Percentiles rank a stretch among this genome's conserved stretches.
Evolutionary conservation across 78 protist genomes (phyloP).

Genomic region (Chrysochromulina parva): DNA sequence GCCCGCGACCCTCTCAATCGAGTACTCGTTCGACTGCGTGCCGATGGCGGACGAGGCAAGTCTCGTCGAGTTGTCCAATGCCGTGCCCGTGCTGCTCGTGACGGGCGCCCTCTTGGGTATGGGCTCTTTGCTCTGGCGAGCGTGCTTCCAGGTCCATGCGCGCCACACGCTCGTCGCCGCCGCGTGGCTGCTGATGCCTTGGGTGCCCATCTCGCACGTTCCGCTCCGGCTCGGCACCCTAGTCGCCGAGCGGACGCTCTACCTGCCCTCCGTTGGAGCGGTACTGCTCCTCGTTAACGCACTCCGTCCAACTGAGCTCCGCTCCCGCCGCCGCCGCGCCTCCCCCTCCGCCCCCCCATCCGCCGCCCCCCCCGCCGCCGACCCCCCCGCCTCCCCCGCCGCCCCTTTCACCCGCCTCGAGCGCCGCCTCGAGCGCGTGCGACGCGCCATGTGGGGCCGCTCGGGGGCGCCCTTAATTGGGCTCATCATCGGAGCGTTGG

Average conservation of each 20-base stretch:
- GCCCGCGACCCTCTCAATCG: neutral
- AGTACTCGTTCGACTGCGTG: conserved; percentile 22
- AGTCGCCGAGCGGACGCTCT: conserved; percentile 24
- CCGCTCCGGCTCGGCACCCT: conserved; percentile 14
- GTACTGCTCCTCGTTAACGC: neutral
- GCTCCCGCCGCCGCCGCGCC: neutral
- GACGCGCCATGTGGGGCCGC: neutral
- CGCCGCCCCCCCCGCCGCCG: neutral
- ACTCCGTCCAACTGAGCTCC: neutral
- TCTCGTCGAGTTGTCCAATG: neutral
- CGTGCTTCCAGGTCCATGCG: neutral
- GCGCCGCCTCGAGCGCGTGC: too few relatives aligned
- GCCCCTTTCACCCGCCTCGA: neutral
- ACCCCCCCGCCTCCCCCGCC: neutral
- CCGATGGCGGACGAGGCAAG: neutral
- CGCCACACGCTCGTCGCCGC: neutral
- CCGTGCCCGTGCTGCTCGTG: neutral
- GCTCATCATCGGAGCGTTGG: neutral
- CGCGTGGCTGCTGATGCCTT: neutral
- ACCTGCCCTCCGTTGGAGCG: conserved; percentile 13
- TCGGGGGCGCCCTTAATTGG: neutral
- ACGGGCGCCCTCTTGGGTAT: neutral
- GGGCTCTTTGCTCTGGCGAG: neutral
- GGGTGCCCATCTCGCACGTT: conserved; percentile 16
- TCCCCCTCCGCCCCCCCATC: neutral